Evolutionary conservation across 2,329 filamentous ascomycete species (phyloP).

Genomic region (Aureobasidium leucospermi): DNA sequence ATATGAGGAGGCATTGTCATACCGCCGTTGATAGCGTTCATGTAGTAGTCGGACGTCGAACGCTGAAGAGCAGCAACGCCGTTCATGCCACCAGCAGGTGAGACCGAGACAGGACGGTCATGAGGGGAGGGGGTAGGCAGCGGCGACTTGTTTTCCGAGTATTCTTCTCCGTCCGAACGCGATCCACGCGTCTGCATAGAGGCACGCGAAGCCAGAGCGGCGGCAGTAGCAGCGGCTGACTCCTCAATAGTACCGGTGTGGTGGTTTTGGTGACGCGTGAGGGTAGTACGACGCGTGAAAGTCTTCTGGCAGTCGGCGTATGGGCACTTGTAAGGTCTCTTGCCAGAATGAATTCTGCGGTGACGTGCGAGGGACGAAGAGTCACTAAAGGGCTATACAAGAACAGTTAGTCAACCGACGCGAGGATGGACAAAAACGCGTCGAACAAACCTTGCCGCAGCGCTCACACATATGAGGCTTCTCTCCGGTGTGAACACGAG

Average conservation of each 20-base stretch:
- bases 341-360: slow-evolving; percentile 89
- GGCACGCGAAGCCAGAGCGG: slow-evolving; percentile 61
- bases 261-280: slow-evolving; percentile 92
- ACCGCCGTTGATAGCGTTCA: slow-evolving; percentile 59
- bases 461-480: slow-evolving; percentile 97
- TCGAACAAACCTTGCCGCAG: slow-evolving; percentile 74
- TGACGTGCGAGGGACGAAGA: slow-evolving; percentile 90
- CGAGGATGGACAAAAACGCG: background rate
- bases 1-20: slow-evolving; percentile 67
- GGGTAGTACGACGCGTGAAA: slow-evolving; percentile 88
- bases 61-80: slow-evolving; percentile 63
- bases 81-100: slow-evolving; percentile 68
- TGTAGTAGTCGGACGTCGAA: slow-evolving; percentile 64
- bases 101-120: slow-evolving; percentile 73
- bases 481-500: slow-evolving; percentile 92
- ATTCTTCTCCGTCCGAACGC: slow-evolving; percentile 59
- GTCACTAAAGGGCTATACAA: slow-evolving; percentile 78
- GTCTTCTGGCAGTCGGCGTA: slow-evolving; percentile 98
- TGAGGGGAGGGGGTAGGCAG: slow-evolving; percentile 75
- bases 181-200: slow-evolving; percentile 41
- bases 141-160: slow-evolving; percentile 65
- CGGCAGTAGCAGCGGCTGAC: slow-evolving; percentile 79
- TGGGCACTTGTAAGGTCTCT: slow-evolving; percentile 93
- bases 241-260: slow-evolving; percentile 94
- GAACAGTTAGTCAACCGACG: slow-evolving; percentile 3